A percentile compares a stretch with the other conserved stretches of the same genome.
Conservation (phyloP, 257 asterid species). For the Fraxinus cuspidata region DNA sequence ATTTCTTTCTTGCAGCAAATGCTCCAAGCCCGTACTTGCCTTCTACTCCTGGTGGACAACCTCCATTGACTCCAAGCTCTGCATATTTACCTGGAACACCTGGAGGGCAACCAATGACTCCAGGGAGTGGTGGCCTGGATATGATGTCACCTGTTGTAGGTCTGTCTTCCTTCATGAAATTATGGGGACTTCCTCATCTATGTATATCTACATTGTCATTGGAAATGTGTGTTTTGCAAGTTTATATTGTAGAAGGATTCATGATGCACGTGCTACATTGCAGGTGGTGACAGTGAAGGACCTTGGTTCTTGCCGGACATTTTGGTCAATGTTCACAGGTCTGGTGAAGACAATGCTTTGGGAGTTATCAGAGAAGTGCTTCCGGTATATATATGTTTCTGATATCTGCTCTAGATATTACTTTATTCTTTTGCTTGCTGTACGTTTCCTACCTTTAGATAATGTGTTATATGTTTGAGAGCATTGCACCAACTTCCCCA, state of each 20-base stretch:
- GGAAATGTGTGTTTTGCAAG: neutral
- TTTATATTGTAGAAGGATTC: neutral
- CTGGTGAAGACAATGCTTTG: conserved; percentile 59
- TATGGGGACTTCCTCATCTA: neutral
- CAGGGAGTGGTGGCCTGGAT: conserved; percentile 94
- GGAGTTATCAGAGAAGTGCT: conserved; percentile 84
- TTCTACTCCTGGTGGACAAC: conserved; percentile 96
- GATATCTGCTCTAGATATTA: neutral
- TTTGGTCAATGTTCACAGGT: conserved; percentile 69
- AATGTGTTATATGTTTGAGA: neutral
- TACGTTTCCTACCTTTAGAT: neutral
- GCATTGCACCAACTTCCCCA: neutral
- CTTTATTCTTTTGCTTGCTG: neutral
- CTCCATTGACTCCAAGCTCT: conserved; percentile 96
- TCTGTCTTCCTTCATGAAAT: conserved; percentile 30
- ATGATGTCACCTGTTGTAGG: conserved; percentile 97
- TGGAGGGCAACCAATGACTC: conserved; percentile 98
- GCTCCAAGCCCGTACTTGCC: conserved; percentile 99
- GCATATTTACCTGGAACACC: conserved; percentile 98
- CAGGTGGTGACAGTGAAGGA: conserved; percentile 86
- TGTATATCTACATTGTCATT: neutral
- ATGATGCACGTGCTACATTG: conserved; percentile 17
- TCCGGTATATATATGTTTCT: conserved; percentile 53
- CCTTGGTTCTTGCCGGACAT: conserved; percentile 85
- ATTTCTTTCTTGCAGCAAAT: conserved; percentile 58